These are phyloP conservation scores for Hypoxylon intermedium DNA, from an alignment of 495 filamentous ascomycete species.

Conservation along the genomic window DNA sequence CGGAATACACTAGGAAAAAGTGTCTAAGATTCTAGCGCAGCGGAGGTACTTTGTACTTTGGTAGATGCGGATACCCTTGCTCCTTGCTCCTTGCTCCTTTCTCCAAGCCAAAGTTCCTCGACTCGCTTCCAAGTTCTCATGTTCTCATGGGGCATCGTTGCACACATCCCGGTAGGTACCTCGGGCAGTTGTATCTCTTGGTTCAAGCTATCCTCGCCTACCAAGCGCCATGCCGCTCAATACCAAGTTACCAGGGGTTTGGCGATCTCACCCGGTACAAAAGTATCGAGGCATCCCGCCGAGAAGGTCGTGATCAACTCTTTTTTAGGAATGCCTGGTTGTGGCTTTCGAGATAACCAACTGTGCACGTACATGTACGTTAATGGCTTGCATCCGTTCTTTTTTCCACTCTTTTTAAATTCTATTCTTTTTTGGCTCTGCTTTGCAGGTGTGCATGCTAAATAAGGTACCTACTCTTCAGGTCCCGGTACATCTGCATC, in stretches of 20 bases:
- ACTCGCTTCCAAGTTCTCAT: slow-evolving; percentile 35
- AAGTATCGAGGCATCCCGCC: slow-evolving; percentile 37
- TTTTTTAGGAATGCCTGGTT: slow-evolving; percentile 21
- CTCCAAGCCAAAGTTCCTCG: slow-evolving; percentile 30
- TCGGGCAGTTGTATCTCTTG: not conserved
- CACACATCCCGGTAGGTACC: slow-evolving; percentile 21
- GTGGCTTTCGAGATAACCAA: slow-evolving; percentile 9
- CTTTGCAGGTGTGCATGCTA: slow-evolving; percentile 30
- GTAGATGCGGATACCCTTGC: slow-evolving; percentile 29
- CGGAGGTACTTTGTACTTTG: slow-evolving; percentile 3
- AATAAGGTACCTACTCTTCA: slow-evolving; percentile 26
- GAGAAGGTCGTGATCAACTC: slow-evolving; percentile 9
- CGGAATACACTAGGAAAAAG: slow-evolving; percentile 28
- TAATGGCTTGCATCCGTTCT: slow-evolving; percentile 32
- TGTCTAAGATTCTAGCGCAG: slow-evolving; percentile 30
- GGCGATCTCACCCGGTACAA: slow-evolving; percentile 41
- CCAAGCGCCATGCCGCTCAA: slow-evolving; percentile 47
- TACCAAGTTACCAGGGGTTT: slow-evolving; percentile 41
- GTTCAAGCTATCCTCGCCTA: slow-evolving; percentile 7
- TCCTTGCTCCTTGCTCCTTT: too few species aligned
- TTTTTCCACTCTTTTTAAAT: slow-evolving; percentile 12
- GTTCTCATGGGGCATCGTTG: slow-evolving; percentile 4
- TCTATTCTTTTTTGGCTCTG: slow-evolving; percentile 6
- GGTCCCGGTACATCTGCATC: slow-evolving; percentile 2
- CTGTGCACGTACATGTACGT: slow-evolving; percentile 21